phyloP scores from a whole-genome alignment of 495 filamentous ascomycete species.

The Neurospora sublineolata region DNA sequence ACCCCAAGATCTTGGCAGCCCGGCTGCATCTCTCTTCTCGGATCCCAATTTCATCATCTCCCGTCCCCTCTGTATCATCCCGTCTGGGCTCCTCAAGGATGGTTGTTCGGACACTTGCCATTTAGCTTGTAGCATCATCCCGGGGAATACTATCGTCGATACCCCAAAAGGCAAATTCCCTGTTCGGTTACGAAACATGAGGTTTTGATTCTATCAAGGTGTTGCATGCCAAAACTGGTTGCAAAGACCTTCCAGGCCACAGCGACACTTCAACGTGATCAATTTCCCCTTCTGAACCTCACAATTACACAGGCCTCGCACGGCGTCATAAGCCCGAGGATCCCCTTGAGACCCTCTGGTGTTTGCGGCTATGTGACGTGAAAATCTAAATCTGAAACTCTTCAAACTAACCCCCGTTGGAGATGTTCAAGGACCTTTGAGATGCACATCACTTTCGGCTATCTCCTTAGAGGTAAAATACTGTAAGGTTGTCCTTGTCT shows the following conservation, averaged over 20 bases:
- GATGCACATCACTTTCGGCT: background rate
- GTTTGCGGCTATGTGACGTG: background rate
- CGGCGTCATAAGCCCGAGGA: background rate
- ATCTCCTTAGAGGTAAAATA: background rate
- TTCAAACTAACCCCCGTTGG: background rate
- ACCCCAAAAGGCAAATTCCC: background rate
- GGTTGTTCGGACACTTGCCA: background rate
- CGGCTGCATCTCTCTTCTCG: background rate
- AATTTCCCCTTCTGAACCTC: background rate
- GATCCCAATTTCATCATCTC: background rate
- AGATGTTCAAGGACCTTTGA: background rate
- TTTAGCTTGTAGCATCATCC: background rate
- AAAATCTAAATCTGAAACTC: background rate
- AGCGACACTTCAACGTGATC: background rate
- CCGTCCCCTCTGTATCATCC: background rate
- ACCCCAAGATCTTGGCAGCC: background rate
- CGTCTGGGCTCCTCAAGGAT: background rate
- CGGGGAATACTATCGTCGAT: background rate
- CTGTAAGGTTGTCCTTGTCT: background rate
- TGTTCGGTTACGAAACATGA: background rate
- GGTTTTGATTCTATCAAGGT: background rate
- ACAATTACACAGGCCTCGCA: background rate
- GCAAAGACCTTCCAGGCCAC: background rate
- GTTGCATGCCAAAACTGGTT: background rate
- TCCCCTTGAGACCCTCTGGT: background rate